phyloP scores from a whole-genome alignment of 148 eudicot genomes.

The Nepenthes mirabilis region DNA sequence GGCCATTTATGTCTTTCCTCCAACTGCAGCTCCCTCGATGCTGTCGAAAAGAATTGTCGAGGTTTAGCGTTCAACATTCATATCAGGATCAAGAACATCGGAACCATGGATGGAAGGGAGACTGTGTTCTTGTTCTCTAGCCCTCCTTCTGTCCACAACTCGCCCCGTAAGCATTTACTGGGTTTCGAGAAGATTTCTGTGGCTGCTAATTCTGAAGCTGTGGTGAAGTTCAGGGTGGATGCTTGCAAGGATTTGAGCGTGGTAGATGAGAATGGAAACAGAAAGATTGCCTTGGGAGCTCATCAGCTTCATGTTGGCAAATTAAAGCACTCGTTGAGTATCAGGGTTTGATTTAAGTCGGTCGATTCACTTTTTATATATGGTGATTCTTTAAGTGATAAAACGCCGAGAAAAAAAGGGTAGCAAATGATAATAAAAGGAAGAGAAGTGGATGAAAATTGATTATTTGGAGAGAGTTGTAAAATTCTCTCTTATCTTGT shows the following conservation, averaged over 20 bases:
- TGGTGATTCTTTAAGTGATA: constrained; percentile 11
- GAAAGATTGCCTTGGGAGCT: constrained; percentile 54
- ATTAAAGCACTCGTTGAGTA: constrained; percentile 42
- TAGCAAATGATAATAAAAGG: background rate
- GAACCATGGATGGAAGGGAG: constrained; percentile 45
- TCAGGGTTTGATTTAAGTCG: constrained; percentile 19
- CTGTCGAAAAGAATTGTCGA: constrained; percentile 32
- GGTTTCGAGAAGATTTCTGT: constrained; percentile 61
- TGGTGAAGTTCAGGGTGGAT: constrained; percentile 52
- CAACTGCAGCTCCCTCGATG: constrained; percentile 48
- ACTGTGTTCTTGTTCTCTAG: constrained; percentile 54
- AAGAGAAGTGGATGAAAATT: background rate
- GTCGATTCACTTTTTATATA: background rate
- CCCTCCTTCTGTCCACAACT: constrained; percentile 52
- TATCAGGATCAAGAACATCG: constrained; percentile 46
- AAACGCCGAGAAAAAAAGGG: background rate
- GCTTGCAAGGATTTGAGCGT: constrained; percentile 82
- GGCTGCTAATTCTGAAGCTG: constrained; percentile 32
- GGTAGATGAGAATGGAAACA: constrained; percentile 53
- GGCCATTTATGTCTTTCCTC: constrained; percentile 44
- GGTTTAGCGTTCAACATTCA: constrained; percentile 39
- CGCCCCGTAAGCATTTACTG: constrained; percentile 69
- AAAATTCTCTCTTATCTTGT: constrained; percentile 13
- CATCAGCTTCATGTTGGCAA: constrained; percentile 67
- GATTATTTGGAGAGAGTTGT: constrained; percentile 8